These are phyloP conservation scores for Blepharisma japonicum DNA, from an alignment of 73 alveolate species.

Conservation along the genomic window DNA sequence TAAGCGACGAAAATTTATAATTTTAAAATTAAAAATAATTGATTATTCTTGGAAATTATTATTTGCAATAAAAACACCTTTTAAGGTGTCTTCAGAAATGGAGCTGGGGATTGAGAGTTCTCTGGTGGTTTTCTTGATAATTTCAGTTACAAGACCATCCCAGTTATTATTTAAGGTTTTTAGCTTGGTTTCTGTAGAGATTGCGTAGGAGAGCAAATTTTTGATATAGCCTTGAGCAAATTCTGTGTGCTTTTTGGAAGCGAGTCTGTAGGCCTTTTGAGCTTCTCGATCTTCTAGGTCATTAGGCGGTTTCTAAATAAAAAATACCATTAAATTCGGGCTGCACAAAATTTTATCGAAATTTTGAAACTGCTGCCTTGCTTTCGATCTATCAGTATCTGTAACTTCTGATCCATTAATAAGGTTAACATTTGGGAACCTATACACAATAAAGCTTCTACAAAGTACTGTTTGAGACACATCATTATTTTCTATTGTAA, in stretches of 20 bases:
- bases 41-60: too few relatives aligned
- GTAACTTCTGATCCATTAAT: constrained; percentile 67
- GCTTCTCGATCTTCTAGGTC: constrained; percentile 24
- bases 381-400: constrained; percentile 67
- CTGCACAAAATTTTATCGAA: constrained; percentile 67
- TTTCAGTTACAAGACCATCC: neutral
- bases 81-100: constrained; percentile 23
- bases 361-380: constrained; percentile 58
- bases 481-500: constrained; percentile 75
- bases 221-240: constrained; percentile 15
- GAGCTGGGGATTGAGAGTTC: constrained; percentile 13
- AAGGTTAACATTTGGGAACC: constrained; percentile 72
- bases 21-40: too few relatives aligned
- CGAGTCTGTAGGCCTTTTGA: neutral
- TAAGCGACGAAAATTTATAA: neutral
- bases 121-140: neutral
- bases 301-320: constrained; percentile 1
- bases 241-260: constrained; percentile 22
- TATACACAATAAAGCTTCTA: constrained; percentile 77
- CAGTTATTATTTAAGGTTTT: constrained; percentile 1
- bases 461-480: constrained; percentile 49
- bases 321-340: constrained; percentile 33
- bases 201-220: neutral
- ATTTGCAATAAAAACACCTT: too few relatives aligned
- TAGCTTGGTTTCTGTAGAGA: neutral